phyloP scores from a whole-genome alignment of 768 basidiomycete species.

The Suillus plorans region DNA sequence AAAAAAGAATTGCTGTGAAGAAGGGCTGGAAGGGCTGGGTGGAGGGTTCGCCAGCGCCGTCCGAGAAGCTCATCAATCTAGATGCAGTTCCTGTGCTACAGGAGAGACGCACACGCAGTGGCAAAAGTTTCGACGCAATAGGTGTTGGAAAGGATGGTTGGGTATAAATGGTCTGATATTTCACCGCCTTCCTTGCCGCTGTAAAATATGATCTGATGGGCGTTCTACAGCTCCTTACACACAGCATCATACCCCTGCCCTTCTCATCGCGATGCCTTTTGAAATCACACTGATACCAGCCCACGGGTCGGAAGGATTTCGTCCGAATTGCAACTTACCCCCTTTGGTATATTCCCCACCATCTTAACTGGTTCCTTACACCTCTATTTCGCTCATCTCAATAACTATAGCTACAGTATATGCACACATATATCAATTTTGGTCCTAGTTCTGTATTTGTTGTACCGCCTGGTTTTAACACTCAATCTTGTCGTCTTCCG shows the following conservation, averaged over 20 bases:
- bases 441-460: constrained; percentile 8
- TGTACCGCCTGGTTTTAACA: background rate
- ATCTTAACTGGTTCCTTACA: constrained; percentile 3
- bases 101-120: constrained; percentile 78
- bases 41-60: constrained; percentile 79
- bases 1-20: constrained; percentile 61
- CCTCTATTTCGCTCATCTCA: constrained; percentile 4
- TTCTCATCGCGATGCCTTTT: constrained; percentile 4
- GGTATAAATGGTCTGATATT: constrained; percentile 56
- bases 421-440: constrained; percentile 5
- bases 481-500: background rate
- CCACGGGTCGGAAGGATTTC: background rate
- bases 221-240: background rate
- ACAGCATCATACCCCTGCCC: background rate
- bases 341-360: background rate
- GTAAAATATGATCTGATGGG: constrained; percentile 2
- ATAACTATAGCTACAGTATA: constrained; percentile 5
- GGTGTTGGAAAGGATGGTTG: constrained; percentile 75
- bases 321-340: background rate
- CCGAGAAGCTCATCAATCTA: constrained; percentile 78
- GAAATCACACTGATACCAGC: constrained; percentile 6
- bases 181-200: constrained; percentile 15
- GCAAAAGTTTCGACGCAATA: constrained; percentile 82
- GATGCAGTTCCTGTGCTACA: constrained; percentile 69
- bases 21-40: constrained; percentile 95